Evolutionary conservation across 805 yeast genomes (phyloP).

Genomic region (Candida broadrunensis): DNA sequence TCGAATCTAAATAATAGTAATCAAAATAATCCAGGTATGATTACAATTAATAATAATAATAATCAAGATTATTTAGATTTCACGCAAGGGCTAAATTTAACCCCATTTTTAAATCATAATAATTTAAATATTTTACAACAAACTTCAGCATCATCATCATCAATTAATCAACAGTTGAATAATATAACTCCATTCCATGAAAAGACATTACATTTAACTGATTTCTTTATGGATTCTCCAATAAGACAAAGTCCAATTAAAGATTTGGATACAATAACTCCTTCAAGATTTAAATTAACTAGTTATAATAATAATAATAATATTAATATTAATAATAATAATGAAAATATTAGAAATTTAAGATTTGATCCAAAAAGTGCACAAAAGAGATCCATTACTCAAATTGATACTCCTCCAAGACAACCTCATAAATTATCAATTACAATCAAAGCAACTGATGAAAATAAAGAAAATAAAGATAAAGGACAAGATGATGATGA

Average conservation of each 20-base stretch:
- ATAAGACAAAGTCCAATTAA: conserved; percentile 33
- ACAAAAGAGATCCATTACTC: conserved; percentile 32
- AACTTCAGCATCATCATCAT: conserved; percentile 13
- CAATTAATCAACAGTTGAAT: conserved; percentile 15
- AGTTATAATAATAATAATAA: not conserved
- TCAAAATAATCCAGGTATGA: not conserved
- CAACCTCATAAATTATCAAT: conserved; percentile 29
- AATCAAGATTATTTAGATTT: conserved; percentile 7
- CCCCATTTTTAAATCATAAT: conserved; percentile 40
- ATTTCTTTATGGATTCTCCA: conserved; percentile 45
- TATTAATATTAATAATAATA: conserved; percentile 10
- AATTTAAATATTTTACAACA: conserved; percentile 14
- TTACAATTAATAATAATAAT: conserved; percentile 1
- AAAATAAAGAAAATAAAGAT: conserved; percentile 11
- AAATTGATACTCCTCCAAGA: conserved; percentile 36
- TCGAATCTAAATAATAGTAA: conserved; percentile 7
- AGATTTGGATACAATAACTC: conserved; percentile 38
- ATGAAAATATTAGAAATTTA: conserved; percentile 9
- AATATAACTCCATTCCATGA: conserved; percentile 43
- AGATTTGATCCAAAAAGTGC: conserved; percentile 26
- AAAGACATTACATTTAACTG: conserved; percentile 37
- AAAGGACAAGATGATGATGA: conserved; percentile 12
- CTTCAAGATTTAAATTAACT: conserved; percentile 31
- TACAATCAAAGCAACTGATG: conserved; percentile 9
- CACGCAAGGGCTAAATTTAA: conserved; percentile 31